Base-by-base conservation (phyloP, 2,329 filamentous ascomycete genomes). In the Xylariaceae sp. region DNA sequence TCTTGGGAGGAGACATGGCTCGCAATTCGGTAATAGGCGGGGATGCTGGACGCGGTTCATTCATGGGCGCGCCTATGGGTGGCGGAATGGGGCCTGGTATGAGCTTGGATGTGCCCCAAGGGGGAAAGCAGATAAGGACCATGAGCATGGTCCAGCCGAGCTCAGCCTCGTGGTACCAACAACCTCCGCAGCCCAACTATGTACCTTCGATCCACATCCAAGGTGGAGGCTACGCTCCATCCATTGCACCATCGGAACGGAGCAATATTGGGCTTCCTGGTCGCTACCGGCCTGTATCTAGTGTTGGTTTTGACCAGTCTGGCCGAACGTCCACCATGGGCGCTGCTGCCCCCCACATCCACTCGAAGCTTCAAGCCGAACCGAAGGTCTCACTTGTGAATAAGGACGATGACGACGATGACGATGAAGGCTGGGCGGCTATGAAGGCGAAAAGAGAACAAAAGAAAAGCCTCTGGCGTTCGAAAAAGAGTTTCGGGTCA, bases 221-320 rank as follows among this genome's bases (percentile, higher is more conserved):
- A 74, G 83, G 78, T 43, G 74, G 75, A 48, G 87, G 85, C 7
- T 98, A 98, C 74, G 84, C 92, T 1, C 87, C 92, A 1, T 98
- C 94, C 1, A 96, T 99, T 65, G 94, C 95, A 2, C 95, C 95
- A 1, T 96, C 92, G 4, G 95, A 98, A 77, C 89, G 95, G 60
- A 98, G 93, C 80, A 98, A 96, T 72, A 80, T 97, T 60, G 95
- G 95, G 14, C 82, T 96, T 49, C 92, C 95, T 7, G 88, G 91
- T 28, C 87, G 95, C 40, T 99, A 99, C 76, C 86, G 95, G 41
- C 92, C 95, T 1, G 94, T 98, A 1, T 92, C 91, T 0, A 88
- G 89, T 37, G 78, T 82, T 52, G 79, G 78, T 4, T 60, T 66
- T 54, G 68, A 75, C 40, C 62, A 69, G 33, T 26, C 66, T 16